Evolutionary conservation across 768 basidiomycete species (phyloP), one percentile per base, ranked within the genome.

Genomic region (Serendipita sp.): DNA sequence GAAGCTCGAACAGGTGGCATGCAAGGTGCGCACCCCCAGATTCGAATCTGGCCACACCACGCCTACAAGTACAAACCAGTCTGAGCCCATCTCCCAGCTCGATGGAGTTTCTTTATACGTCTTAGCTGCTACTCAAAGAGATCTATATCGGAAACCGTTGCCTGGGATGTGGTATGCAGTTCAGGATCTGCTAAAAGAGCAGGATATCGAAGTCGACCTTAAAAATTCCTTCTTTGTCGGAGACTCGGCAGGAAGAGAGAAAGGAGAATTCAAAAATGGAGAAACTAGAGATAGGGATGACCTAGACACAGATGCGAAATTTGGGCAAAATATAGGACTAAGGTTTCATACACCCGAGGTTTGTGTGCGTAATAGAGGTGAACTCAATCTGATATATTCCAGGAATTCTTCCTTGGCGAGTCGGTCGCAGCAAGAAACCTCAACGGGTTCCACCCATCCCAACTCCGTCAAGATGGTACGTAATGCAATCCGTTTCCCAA

Each of bases 241-340:
- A 2, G 93, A 96, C 69, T 91, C 90, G 1, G 93, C 92, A 11
- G 93, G 92, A 10, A 82, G 93, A 53, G 74, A 78, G 51, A 73
- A 18, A n/a, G 93, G 93, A 2, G 93, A 95, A 69, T 91, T 90
- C 1, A 93, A 92, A 11, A 93, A 92, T 10, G 82, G 93, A 53
- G 74, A 78, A 51, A 73, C 48, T 18, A 41, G 38, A 41, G 48
- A 53, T 16, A 67, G 75, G 34, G 93, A 96, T 74, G 89, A 88
- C 71, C 80, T 86, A 3, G 83, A 84, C 66, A 88, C 86, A 0
- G 93, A 96, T 73, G 79, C 86, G 46, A 91, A 94, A 74, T 90
- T 86, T 79, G 91, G 93, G 0, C 72, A 84, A 2, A 95, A 95
- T 68, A 71, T 86, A 4, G 86, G 78, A 0, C 71, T 96, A 1